These are phyloP conservation scores for Globisporangium nagaii DNA, from an alignment of 352 stramenopile species.

Conservation along the genomic window DNA sequence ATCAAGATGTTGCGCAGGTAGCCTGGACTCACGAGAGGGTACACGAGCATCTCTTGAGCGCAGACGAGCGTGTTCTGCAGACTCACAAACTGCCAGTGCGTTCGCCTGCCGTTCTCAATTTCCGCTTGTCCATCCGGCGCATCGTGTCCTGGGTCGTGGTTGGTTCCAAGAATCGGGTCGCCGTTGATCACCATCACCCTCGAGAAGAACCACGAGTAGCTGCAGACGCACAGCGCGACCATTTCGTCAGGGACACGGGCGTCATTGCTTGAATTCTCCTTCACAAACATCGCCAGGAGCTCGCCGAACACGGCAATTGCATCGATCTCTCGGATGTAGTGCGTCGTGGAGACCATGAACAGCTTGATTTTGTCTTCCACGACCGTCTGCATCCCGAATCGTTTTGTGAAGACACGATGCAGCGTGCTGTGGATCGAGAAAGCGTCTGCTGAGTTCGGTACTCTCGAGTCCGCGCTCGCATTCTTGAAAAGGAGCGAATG, in stretches of 20 bases:
- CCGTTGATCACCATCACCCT: conserved; percentile 58
- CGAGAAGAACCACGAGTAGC: conserved; percentile 56
- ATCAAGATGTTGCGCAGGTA: conserved; percentile 54
- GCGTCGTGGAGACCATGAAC: conserved; percentile 53
- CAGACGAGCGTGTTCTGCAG: conserved; percentile 51
- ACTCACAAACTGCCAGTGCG: conserved; percentile 57
- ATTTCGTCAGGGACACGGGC: conserved; percentile 39
- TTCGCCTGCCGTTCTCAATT: conserved; percentile 17
- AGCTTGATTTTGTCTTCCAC: conserved; percentile 62
- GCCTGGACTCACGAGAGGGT: conserved; percentile 57
- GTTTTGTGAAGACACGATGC: conserved; percentile 34
- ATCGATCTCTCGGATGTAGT: conserved; percentile 44
- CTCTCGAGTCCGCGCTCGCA: conserved; percentile 1
- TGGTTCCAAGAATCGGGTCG: conserved; percentile 12
- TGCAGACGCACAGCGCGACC: conserved; percentile 47
- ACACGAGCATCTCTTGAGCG: conserved; percentile 63
- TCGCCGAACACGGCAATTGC: conserved; percentile 64
- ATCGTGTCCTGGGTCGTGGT: not conserved
- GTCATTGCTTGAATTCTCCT: conserved; percentile 11
- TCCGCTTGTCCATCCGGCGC: not conserved
- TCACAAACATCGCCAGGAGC: conserved; percentile 44
- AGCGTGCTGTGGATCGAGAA: conserved; percentile 44
- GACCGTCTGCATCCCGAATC: conserved; percentile 44
- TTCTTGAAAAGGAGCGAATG: conserved; percentile 45
- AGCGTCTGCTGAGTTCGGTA: not conserved